phyloP scores from a whole-genome alignment of 257 asterid species.

The Voacanga thouarsii region DNA sequence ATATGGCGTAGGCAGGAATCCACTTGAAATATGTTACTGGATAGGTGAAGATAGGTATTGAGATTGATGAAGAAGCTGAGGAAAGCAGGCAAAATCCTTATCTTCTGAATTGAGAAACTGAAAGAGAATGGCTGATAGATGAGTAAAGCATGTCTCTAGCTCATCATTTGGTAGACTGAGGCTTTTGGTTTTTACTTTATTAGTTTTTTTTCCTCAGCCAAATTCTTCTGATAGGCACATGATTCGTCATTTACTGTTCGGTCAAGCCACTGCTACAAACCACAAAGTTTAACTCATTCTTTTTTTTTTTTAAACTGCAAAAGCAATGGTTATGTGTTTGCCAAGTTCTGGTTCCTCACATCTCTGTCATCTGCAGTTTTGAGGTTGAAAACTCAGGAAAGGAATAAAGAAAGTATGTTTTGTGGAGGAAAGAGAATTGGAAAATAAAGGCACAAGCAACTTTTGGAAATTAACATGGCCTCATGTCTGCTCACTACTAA shows the following conservation, averaged over 20 bases:
- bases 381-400: constrained; percentile 32
- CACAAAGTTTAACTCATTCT: constrained; percentile 14
- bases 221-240: constrained; percentile 17
- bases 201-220: constrained; percentile 11
- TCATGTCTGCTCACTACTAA: constrained; percentile 28
- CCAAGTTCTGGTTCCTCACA: constrained; percentile 31
- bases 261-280: constrained; percentile 20
- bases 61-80: constrained; percentile 21
- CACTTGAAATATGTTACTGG: background rate
- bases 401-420: constrained; percentile 32
- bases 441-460: constrained; percentile 37
- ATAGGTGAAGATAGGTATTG: background rate
- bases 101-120: constrained; percentile 25
- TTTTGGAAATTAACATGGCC: constrained; percentile 49
- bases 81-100: constrained; percentile 20
- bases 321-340: constrained; percentile 27
- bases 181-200: background rate
- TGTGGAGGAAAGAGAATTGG: constrained; percentile 21
- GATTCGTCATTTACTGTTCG: constrained; percentile 24
- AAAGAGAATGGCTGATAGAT: constrained; percentile 11
- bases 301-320: constrained; percentile 1
- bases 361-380: constrained; percentile 25
- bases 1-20: background rate
- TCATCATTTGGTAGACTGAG: constrained; percentile 7
- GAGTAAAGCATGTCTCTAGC: constrained; percentile 4